Base-by-base conservation (phyloP, 768 basidiomycete genomes). In the Podaxis pistillaris region DNA sequence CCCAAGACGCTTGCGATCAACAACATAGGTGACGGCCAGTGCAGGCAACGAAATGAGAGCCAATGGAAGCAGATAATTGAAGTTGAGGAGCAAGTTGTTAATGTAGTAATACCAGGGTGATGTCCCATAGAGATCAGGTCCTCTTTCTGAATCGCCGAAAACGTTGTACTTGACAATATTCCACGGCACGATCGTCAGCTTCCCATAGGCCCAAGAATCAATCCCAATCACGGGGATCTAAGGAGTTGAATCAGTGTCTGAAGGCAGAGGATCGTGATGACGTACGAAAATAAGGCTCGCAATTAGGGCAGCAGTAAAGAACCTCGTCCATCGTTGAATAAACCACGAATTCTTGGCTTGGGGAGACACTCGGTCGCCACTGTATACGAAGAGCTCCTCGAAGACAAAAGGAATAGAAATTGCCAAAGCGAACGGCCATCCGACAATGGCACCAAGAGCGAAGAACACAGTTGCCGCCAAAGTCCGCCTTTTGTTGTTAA, bases 391-490 rank as follows among this genome's bases (percentile, higher is more conserved):
- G 22, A 98, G 77, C 72, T 98, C 94, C 72, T 98, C 97, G 51
- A 93, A 73, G 12, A 96, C 86, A 68, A 96, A 96, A 1, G 97
- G 97, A 13, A 97, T 75, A 0, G 93, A 86, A 6, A 98, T 80
- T 0, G 92, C 87, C 17, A 94, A 81, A n/a, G 92, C 81, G 72
- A 99, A 99, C 5, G 97, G 97, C 97, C 97, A 99, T 4, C 96
- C 97, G 37, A 98, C 84, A 55, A 98, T 84, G 1, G 88, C 93
- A 4, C 93, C 96, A 5, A 86, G 71, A 1, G 92, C 93, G 71
- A 94, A 93, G 53, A 81, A 75, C 51, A 89, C 63, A 0, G 91
- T 91, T 0, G 91, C 86, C 7, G 80, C 75, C 28, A 90, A 72
- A 9, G 90, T 88, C 37, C 90, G 81, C 51, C 77, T 78, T 63